Evolutionary conservation across 495 filamentous ascomycete genomes (phyloP).

Genomic region (Annulohypoxylon moriforme): DNA sequence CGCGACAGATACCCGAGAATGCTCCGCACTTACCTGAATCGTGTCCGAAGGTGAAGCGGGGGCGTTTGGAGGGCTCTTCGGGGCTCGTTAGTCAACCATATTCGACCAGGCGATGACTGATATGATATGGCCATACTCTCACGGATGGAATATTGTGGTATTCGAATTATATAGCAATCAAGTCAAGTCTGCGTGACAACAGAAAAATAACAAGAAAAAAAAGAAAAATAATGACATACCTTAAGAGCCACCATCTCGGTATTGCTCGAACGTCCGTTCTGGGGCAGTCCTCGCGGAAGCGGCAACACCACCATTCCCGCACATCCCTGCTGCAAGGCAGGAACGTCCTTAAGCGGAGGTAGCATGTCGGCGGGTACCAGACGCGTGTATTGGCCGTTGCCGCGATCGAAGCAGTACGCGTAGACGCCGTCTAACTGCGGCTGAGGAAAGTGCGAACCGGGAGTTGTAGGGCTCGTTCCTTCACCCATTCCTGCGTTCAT

Average conservation of each 20-base stretch:
- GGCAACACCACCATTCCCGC: conserved; percentile 57
- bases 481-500: not conserved
- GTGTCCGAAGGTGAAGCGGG: conserved; percentile 42
- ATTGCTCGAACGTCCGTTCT: conserved; percentile 52
- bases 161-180: too few species aligned
- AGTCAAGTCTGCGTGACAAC: not conserved
- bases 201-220: not conserved
- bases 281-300: conserved; percentile 49
- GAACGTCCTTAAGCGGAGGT: conserved; percentile 55
- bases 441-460: conserved; percentile 13
- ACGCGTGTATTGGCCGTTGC: conserved; percentile 68
- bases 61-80: conserved; percentile 27
- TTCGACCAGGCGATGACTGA: too few species aligned
- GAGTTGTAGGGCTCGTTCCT: conserved; percentile 3
- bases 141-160: too few species aligned
- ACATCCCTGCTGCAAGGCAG: conserved; percentile 43
- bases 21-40: conserved; percentile 51
- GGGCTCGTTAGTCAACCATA: not conserved
- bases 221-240: conserved; percentile 36
- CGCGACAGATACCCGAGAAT: conserved; percentile 6
- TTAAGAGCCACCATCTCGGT: conserved; percentile 40
- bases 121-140: too few species aligned
- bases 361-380: conserved; percentile 75
- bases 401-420: conserved; percentile 67
- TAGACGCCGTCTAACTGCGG: conserved; percentile 39